Base-by-base conservation (phyloP, 495 filamentous ascomycete genomes). In the Neurospora sp. region DNA sequence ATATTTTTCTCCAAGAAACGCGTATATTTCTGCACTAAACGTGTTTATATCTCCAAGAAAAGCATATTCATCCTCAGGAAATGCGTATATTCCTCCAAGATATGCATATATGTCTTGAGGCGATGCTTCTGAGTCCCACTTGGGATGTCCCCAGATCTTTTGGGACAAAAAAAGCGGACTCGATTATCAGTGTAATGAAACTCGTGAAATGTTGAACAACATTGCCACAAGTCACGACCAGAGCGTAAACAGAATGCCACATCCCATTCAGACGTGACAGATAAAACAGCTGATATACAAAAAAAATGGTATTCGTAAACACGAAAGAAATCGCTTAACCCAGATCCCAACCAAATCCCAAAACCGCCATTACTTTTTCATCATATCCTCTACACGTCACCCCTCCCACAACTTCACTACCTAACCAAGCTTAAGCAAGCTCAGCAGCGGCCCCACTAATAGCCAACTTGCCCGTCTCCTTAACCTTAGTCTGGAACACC, bases 391-490 rank as follows among this genome's bases (percentile, higher is more conserved):
- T 35, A 70, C 62, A 44, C 12, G 1, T 48, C 7, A 14, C 16
- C 69, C 20, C 11, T 5, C 10, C 10, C 46, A 20, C 9, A 4
- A 11, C 42, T 39, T 48, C 42, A 3, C 1, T 6, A 16, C 39
- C 44, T 78, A 77, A 62, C 69, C 71, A 71, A 99, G 86, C 87
- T 98, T 78, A 78, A 70, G 72, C 73, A 72, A 99, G 86, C 87
- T 98, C 95, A 4, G 90, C 94, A 20, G 94, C 95, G 23, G 92
- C 96, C 14, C 91, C 93, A 11, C 89, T 88, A 83, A 99, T 97
- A 75, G 92, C 93, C 75, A 94, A 83, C 87, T 97, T 98, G 66
- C 96, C 96, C 70, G 96, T 99, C 88, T 99, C 96, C 79, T 94
- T 93, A 54, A 99, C 96, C 79, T 89, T 95, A 23, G 90, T 89